Percentiles rank a stretch among this genome's conserved stretches.
phyloP scores from a whole-genome alignment of 78 protist species.

The Anaeramoeba flamelloides region DNA sequence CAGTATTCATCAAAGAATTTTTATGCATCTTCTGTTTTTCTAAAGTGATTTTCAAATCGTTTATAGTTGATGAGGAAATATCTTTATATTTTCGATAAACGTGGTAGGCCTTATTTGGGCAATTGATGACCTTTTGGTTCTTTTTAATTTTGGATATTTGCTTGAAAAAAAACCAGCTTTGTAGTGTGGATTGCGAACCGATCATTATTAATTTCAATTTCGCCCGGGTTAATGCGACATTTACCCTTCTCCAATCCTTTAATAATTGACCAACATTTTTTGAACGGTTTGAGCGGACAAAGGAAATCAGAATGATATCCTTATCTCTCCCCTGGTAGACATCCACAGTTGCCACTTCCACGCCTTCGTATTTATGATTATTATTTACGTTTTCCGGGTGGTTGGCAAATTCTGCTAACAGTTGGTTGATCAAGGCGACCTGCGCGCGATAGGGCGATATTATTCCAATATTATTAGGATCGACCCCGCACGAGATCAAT shows the following conservation, averaged over 20 bases:
- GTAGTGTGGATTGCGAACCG: too few species aligned
- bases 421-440: not conserved
- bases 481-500: slow-evolving; percentile 5
- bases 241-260: slow-evolving; percentile 58
- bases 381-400: not conserved
- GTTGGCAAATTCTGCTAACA: slow-evolving; percentile 5
- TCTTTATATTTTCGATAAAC: too few species aligned
- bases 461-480: slow-evolving; percentile 34
- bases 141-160: too few species aligned
- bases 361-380: not conserved
- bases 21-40: too few species aligned
- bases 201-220: slow-evolving; percentile 45
- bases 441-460: slow-evolving; percentile 62
- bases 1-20: too few species aligned
- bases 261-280: slow-evolving; percentile 48
- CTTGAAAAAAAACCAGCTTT: too few species aligned
- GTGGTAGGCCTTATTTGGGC: too few species aligned
- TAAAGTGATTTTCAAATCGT: too few species aligned
- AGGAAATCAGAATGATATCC: slow-evolving; percentile 46
- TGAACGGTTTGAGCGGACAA: slow-evolving; percentile 33
- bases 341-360: slow-evolving; percentile 52
- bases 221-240: slow-evolving; percentile 75
- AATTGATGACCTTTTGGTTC: too few species aligned
- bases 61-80: too few species aligned
- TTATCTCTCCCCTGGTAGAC: slow-evolving; percentile 69